Evolutionary conservation across 1,139 yeast genomes (phyloP), one percentile per base, ranked within the genome.

Genomic region (Geotrichum carabidarum): DNA sequence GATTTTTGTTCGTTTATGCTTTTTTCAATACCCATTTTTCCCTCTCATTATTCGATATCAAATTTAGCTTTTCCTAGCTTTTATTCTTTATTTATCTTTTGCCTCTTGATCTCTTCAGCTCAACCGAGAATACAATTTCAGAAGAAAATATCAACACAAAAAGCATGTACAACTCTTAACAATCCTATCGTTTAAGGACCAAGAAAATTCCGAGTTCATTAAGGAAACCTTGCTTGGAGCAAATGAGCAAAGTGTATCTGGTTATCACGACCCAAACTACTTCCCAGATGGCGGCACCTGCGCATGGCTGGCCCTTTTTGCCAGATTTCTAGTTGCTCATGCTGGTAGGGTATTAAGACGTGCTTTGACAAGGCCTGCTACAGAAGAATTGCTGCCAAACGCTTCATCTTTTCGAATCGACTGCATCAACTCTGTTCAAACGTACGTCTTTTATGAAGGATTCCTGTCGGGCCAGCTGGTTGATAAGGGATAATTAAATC

Each of bases 361-460:
- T 70, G 83, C 1, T 71, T 79, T 51, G 88, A 88, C 48, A 83
- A 82, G 1, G 75, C 82, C 2, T 83, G 82, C 62, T 76, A 82
- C 22, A 64, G 78, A 68, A 2, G 74, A 78, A 55, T 79, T 80
- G 54, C 70, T 82, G 44, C 63, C 65, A 1, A 60, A 71, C 43
- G 67, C 71, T 2, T 64, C 78, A 3, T 71, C 62, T 31, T 63
- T 64, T 14, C 58, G 62, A 27, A 58, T 64, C 32, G 61, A 65
- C 11, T 64, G 67, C 66, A 60, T 64, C 32, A 65, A 64, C 8
- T 63, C 66, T 4, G 57, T 63, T 27, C 67, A 64, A 47, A 68
- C 66, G 35, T 51, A 60, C 17, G 75, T 82, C 17, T 64, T 81
- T 44, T 74, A 78, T 50, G 88, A 87, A 0, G 79, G 81, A 4